These are phyloP conservation scores for Crithidia mellificae DNA, from an alignment of 208 protist species.

Conservation along the genomic window DNA sequence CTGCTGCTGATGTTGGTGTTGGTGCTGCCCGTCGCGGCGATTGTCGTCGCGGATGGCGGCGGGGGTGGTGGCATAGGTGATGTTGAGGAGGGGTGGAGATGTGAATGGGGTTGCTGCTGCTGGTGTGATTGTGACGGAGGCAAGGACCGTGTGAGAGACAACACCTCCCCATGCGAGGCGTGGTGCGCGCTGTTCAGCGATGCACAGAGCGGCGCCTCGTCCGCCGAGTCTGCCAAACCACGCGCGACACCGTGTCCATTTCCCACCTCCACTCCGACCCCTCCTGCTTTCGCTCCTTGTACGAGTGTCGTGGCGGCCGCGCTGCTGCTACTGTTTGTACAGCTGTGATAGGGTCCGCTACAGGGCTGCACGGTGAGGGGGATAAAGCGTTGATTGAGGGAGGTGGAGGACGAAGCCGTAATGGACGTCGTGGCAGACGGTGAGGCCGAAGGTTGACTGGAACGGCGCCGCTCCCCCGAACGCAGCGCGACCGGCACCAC, in stretches of 20 bases:
- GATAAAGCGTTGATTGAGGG: not conserved
- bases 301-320: not conserved
- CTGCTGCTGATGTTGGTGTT: too few relatives aligned
- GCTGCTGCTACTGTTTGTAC: too few relatives aligned
- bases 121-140: not conserved
- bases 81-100: not conserved
- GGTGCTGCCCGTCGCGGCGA: not conserved
- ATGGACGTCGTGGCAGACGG: not conserved
- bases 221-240: not conserved
- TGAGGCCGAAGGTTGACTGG: slow-evolving; percentile 1
- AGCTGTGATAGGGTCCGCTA: too few relatives aligned
- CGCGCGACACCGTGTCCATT: too few relatives aligned
- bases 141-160: not conserved
- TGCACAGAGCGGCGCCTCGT: slow-evolving; percentile 4
- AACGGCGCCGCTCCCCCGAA: not conserved
- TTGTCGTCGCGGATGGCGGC: not conserved
- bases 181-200: slow-evolving; percentile 7
- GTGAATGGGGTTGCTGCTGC: not conserved
- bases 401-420: too few relatives aligned
- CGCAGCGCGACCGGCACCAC: not conserved
- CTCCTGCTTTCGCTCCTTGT: too few relatives aligned
- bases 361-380: slow-evolving; percentile 8
- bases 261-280: too few relatives aligned
- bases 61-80: not conserved
- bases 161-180: not conserved